phyloP scores from a whole-genome alignment of 1,139 yeast species.

The Debaryomyces singareniensis region DNA sequence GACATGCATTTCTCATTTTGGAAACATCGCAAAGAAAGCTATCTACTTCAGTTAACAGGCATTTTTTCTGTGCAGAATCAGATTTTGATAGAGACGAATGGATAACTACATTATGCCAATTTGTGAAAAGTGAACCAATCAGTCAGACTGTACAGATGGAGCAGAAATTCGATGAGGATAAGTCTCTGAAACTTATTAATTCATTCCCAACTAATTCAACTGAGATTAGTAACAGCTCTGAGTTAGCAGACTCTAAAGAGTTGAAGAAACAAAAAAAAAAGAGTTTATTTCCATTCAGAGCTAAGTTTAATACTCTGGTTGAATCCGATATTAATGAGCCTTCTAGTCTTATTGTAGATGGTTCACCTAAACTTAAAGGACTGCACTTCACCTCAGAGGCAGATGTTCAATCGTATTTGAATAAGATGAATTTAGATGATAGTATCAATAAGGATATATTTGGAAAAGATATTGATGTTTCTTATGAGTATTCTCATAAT shows the following conservation, averaged over 20 bases:
- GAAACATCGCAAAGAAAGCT: conserved; percentile 51
- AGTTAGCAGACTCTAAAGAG: conserved; percentile 19
- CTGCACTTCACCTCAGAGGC: conserved; percentile 8
- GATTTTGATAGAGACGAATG: conserved; percentile 76
- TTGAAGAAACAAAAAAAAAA: conserved; percentile 45
- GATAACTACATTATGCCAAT: conserved; percentile 57
- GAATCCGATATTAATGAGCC: conserved; percentile 2
- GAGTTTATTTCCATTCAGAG: conserved; percentile 55
- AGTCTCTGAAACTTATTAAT: neutral
- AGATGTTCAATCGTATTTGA: conserved; percentile 31
- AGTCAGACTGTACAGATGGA: conserved; percentile 4
- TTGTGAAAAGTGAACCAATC: conserved; percentile 13
- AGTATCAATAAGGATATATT: conserved; percentile 42
- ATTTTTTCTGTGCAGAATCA: conserved; percentile 77
- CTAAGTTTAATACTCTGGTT: conserved; percentile 11
- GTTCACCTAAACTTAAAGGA: conserved; percentile 2
- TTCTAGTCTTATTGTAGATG: conserved; percentile 1
- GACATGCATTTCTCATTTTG: conserved; percentile 70
- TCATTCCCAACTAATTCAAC: neutral
- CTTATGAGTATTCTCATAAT: conserved; percentile 45
- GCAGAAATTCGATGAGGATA: conserved; percentile 2
- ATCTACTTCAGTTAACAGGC: conserved; percentile 48
- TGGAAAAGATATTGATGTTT: conserved; percentile 57
- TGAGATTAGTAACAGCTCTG: conserved; percentile 1
- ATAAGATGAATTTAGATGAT: conserved; percentile 34